Conservation (phyloP, 2,329 filamentous ascomycete genomes). For the Fusarium kyushuense region DNA sequence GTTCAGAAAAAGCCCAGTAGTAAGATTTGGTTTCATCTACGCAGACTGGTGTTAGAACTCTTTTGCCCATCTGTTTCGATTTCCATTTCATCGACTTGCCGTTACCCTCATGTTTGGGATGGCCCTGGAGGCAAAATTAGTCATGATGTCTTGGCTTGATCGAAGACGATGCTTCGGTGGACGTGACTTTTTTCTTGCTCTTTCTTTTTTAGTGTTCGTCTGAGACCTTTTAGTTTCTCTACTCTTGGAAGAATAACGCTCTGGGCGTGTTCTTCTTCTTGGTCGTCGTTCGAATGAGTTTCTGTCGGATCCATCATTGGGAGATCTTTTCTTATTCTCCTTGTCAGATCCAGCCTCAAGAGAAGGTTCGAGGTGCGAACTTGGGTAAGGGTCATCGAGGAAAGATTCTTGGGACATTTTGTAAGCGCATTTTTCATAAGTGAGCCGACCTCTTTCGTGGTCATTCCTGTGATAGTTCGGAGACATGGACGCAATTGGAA, state of each 20-base stretch:
- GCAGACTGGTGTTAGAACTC: conserved; percentile 2
- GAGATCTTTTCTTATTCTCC: conserved; percentile 19
- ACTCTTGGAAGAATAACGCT: conserved; percentile 64
- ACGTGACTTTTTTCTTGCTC: conserved; percentile 10
- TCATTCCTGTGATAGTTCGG: background rate
- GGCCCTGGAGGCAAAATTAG: conserved; percentile 67
- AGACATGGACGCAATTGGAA: conserved; percentile 8
- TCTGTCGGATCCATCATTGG: conserved; percentile 1
- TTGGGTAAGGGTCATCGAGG: background rate
- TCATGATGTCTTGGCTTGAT: conserved; percentile 62
- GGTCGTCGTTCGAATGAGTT: conserved; percentile 61
- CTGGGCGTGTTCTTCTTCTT: conserved; percentile 67
- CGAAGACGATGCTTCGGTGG: conserved; percentile 48
- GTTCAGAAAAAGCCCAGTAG: conserved; percentile 52
- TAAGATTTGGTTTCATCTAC: conserved; percentile 53
- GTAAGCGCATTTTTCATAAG: background rate
- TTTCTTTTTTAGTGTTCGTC: conserved; percentile 23
- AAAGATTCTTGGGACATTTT: conserved; percentile 7
- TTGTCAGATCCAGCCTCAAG: conserved; percentile 9
- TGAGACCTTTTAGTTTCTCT: background rate
- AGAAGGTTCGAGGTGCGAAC: background rate
- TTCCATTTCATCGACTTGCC: conserved; percentile 39
- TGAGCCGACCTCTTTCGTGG: background rate
- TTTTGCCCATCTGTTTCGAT: background rate
- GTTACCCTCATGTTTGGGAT: conserved; percentile 57